Base-by-base conservation (phyloP, 306 rosid species). In the Prunus mira region DNA sequence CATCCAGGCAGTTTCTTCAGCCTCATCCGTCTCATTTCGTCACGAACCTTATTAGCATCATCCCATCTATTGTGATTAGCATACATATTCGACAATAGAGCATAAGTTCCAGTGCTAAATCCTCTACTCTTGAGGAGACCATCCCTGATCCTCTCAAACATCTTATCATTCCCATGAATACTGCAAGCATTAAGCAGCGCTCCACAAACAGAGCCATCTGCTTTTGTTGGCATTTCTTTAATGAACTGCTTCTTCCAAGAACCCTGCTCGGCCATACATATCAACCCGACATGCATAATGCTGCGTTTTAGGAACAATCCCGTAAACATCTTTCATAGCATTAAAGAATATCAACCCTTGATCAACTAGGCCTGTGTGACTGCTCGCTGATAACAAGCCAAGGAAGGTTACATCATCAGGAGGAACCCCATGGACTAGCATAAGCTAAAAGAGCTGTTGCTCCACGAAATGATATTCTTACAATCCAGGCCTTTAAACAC, bases 401-500 rank as follows among this genome's bases (percentile, higher is more conserved):
- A 93, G 70, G 68, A 91, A 93, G 22, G 88, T 88, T 45, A 91
- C 84, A 71, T 81, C 95, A 77, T 89, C 96, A 0, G 91, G 97
- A 32, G 78, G 72, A 78, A 91, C 83, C 43, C 96, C 95, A 30
- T 86, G 83, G 65, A 91, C 82, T 71, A 93, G 69, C 95, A 91
- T 93, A 46, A 58, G 86, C 0, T 92, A 84, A 78, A 91, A 89
- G 76, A 91, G 81, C 82, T 83, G 50, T 92, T 84, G 62, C 91
- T 87, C 95, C 97, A 93, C 41, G 90, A 86, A 22, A 93, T 85
- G 65, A 88, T 79, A 75, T 91, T 93, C 86, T 87, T 91, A 28
- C 46, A 67, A 32, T 62, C 5, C 47, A 88, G 66, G 75, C 76
- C 73, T 19, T 78, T 67, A 60, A 93, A 89, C 66, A 88, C 80